Percentiles rank a stretch among this genome's conserved stretches.
phyloP scores from a whole-genome alignment of 164 flowering plant species.

The Brasenia schreberi region DNA sequence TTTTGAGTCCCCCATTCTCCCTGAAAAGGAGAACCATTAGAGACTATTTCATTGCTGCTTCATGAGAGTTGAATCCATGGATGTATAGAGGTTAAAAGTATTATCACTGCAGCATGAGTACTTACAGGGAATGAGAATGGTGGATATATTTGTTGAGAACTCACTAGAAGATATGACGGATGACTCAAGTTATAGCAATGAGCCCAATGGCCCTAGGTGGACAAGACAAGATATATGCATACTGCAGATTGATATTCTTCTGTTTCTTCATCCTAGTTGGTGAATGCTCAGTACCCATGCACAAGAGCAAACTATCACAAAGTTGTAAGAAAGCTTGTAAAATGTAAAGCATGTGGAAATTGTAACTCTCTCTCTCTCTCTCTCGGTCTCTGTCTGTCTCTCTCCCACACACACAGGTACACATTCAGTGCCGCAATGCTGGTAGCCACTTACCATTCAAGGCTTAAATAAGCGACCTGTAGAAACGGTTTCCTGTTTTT shows the following conservation, averaged over 20 bases:
- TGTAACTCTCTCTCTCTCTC: no score
- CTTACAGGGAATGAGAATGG: neutral
- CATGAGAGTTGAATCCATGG: constrained; percentile 10
- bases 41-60: constrained; percentile 15
- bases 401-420: no score
- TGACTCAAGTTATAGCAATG: neutral
- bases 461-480: no score
- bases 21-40: constrained; percentile 24
- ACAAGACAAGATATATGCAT: neutral
- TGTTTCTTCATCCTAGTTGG: neutral
- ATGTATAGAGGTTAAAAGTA: neutral
- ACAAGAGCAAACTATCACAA: neutral
- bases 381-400: no score
- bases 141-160: neutral
- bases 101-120: neutral
- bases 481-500: no score
- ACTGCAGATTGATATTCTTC: neutral
- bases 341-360: no score
- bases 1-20: constrained; percentile 58
- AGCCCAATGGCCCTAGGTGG: neutral
- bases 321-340: neutral
- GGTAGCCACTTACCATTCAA: no score
- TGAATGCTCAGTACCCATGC: neutral
- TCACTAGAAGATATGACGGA: neutral
- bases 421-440: no score